Base-by-base conservation (phyloP, 805 yeast species). In the Millerozyma acaciae region DNA sequence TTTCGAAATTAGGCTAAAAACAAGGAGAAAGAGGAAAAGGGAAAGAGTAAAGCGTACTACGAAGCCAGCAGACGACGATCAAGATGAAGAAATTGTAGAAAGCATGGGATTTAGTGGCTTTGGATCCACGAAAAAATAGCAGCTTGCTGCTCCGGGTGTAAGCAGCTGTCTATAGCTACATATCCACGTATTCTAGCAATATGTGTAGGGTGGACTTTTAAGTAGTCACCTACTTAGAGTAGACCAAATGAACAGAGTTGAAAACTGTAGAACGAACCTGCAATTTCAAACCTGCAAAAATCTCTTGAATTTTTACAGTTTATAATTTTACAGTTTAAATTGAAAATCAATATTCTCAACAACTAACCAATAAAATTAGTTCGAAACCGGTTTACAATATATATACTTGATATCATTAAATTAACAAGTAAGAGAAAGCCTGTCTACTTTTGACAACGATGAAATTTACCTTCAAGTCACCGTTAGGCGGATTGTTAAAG, bases 61-160 rank as follows among this genome's bases (percentile, higher is more conserved):
- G n/a, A 47, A 40, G 37, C 43, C 17, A 21, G 38, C 31, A 32
- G 35, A 27, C 31, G 28, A 19, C 25, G 38, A 34, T 4, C 42
- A 35, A 25, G 24, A 39, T 30, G 41, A 40, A 28, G 40, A 35
- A 10, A 39, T 73, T 34, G 39, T 39, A 5, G 38, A 50, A 19
- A 39, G 68, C 40, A 79, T 82, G 85, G 89, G 89, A 2, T 76
- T 83, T 41, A 43, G 57, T 1, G 68, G 72, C 2, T 80, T 80
- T 54, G 75, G 74, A 0, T 48, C 70, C 6, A 61, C 80, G 2
- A n/a, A n/a, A n/a, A n/a, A n/a, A n/a, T n/a, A n/a, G n/a, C n/a
- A n/a, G n/a, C n/a, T n/a, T n/a, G n/a, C n/a, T n/a, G n/a, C n/a
- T n/a, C n/a, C n/a, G n/a, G n/a, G n/a, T n/a, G n/a, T n/a, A n/a